These are phyloP conservation scores for Henckelia pumila DNA, from an alignment of 257 asterid genomes.

Conservation along the genomic window DNA sequence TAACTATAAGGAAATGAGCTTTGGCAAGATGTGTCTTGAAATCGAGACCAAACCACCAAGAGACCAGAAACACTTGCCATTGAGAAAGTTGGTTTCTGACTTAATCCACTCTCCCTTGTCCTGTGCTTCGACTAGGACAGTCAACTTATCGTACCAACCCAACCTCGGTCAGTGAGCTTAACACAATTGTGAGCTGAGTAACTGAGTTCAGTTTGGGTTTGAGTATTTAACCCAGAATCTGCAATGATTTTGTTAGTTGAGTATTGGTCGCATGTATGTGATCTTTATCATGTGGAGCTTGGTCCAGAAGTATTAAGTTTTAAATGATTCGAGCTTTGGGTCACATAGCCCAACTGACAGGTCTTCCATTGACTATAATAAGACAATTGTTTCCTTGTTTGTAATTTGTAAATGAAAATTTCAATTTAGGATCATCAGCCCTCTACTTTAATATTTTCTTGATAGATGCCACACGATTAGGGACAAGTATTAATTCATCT, in stretches of 20 bases:
- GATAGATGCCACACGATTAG: conserved; percentile 8
- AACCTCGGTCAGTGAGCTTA: too few relatives aligned
- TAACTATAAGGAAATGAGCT: too few relatives aligned
- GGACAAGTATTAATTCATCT: conserved; percentile 16
- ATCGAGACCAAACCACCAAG: too few relatives aligned
- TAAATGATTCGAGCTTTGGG: not conserved
- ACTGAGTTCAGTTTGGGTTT: too few relatives aligned
- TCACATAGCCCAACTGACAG: not conserved
- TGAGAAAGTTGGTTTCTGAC: too few relatives aligned
- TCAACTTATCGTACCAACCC: too few relatives aligned
- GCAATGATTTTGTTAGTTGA: not conserved
- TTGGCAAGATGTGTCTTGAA: too few relatives aligned
- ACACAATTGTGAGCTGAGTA: too few relatives aligned
- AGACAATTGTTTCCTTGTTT: not conserved
- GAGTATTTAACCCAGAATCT: not conserved
- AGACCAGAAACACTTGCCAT: too few relatives aligned
- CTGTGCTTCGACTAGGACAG: too few relatives aligned
- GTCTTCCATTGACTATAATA: not conserved
- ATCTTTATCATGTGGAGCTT: not conserved
- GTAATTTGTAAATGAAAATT: not conserved
- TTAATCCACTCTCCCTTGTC: too few relatives aligned
- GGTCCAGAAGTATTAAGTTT: not conserved
- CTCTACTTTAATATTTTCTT: not conserved
- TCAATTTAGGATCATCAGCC: conserved; percentile 1
- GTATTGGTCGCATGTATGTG: not conserved